Evolutionary conservation across 495 filamentous ascomycete genomes (phyloP).

Genomic region (Aspergillus funiculosus): DNA sequence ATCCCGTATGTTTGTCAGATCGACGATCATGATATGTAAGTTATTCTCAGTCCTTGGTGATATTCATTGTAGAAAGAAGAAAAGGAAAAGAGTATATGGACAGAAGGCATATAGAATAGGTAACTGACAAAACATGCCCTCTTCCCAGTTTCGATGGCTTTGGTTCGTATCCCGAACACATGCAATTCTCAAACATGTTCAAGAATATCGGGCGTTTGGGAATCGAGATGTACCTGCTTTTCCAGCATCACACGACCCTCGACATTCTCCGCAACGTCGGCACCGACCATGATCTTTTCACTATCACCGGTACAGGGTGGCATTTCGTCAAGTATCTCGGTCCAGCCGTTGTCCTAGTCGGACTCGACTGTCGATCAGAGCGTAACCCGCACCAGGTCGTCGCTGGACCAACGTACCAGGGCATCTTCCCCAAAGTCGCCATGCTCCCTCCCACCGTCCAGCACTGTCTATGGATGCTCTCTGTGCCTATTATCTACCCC

Average conservation of each 20-base stretch:
- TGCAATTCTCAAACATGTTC: slow-evolving; percentile 96
- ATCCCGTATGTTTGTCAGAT: slow-evolving; percentile 91
- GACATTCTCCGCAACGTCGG: slow-evolving; percentile 84
- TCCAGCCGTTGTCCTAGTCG: slow-evolving; percentile 82
- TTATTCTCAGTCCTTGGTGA: slow-evolving; percentile 10
- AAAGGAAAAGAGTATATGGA: slow-evolving; percentile 26
- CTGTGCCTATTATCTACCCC: slow-evolving; percentile 86
- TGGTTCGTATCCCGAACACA: slow-evolving; percentile 94
- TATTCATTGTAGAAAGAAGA: neutral
- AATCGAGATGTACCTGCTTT: slow-evolving; percentile 98
- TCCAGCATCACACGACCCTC: slow-evolving; percentile 95
- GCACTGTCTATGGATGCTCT: slow-evolving; percentile 92
- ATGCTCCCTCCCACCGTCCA: slow-evolving; percentile 88
- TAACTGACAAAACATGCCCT: no score
- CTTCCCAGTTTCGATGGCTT: slow-evolving; percentile 94
- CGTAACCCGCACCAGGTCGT: slow-evolving; percentile 86
- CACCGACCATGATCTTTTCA: slow-evolving; percentile 88
- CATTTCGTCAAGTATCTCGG: slow-evolving; percentile 97
- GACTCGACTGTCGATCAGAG: slow-evolving; percentile 86
- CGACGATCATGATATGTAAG: slow-evolving; percentile 98
- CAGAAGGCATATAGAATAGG: no score
- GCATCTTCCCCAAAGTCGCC: slow-evolving; percentile 91
- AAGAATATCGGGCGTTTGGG: slow-evolving; percentile 96
- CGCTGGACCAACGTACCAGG: slow-evolving; percentile 95
- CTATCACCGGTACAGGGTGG: slow-evolving; percentile 94